phyloP scores from a whole-genome alignment of 495 filamentous ascomycete species.

The Daldinia decipiens region DNA sequence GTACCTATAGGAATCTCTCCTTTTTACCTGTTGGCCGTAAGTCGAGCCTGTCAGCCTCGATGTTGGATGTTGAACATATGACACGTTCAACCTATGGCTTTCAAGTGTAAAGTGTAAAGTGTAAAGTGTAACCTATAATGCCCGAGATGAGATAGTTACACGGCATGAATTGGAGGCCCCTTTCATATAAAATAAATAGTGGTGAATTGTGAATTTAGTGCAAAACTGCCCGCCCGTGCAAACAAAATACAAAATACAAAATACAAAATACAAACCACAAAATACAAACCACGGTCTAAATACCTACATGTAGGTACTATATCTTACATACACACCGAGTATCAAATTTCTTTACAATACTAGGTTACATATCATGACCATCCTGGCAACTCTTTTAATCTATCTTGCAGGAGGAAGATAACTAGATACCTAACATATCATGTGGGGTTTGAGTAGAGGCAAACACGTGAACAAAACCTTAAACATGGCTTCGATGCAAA shows the following conservation, averaged over 20 bases:
- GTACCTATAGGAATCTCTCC: not conserved
- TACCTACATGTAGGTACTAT: too few relatives aligned
- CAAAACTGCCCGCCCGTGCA: not conserved
- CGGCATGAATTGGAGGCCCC: slow-evolving; percentile 2
- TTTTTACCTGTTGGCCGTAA: not conserved
- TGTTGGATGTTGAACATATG: not conserved
- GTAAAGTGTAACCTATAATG: slow-evolving; percentile 4
- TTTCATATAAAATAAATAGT: not conserved
- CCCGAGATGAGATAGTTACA: slow-evolving; percentile 12
- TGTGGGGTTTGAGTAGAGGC: slow-evolving; percentile 9
- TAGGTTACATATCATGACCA: not conserved
- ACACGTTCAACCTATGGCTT: not conserved
- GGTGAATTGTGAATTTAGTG: not conserved
- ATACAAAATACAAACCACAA: too few relatives aligned
- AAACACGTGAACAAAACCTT: slow-evolving; percentile 1
- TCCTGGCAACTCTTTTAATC: slow-evolving; percentile 15
- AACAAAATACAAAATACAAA: too few relatives aligned
- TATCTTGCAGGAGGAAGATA: slow-evolving; percentile 31
- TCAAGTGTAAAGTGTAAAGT: not conserved
- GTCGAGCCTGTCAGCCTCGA: not conserved
- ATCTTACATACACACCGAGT: not conserved
- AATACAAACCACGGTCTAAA: too few relatives aligned
- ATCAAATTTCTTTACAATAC: not conserved
- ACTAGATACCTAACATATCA: not conserved
- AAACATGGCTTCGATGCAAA: not conserved